Base-by-base conservation (phyloP, 306 rosid genomes). In the Cotoneaster glaucophyllus region DNA sequence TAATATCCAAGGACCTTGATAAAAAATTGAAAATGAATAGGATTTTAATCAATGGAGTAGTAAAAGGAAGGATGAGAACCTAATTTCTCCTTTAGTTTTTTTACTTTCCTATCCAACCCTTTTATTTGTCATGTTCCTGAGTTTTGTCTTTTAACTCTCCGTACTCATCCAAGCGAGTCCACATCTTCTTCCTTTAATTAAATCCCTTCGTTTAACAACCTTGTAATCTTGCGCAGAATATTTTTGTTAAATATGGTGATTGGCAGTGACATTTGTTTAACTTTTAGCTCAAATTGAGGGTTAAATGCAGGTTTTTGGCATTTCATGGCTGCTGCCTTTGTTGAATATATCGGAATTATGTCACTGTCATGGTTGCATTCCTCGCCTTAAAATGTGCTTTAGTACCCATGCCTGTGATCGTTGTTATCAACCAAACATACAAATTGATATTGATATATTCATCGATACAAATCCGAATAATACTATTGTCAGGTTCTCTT, bases 311-410 rank as follows among this genome's bases (percentile, higher is more conserved):
- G 34, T n/a, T 8, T 56, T n/a, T 13, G 48, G n/a, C 61, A 29
- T 71, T 81, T 67, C 71, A 54, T 44, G 75, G 79, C 79, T 65
- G 63, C 56, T 25, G 64, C 62, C 84, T 81, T 62, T 75, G 76
- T 81, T 65, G 81, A 56, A 31, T 70, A 24, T 63, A 85, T 82
- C 86, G 84, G 77, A 76, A 3, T 19, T n/a, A 82, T 39, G 53
- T 81, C 88, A 70, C 58, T 72, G 54, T 80, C 81, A 52, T 28
- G 45, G 75, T 82, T 84, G 80, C 57, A 56, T 58, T 48, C 34
- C 68, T 37, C 43, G 68, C 77, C 68, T 41, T 17, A 9, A 32
- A 32, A 29, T 15, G 1, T 29, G 22, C 43, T 64, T 64, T 9
- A 64, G 22, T 64, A 7, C 21, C 26, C 24, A 22, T 56, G 45